Percentiles rank a stretch among this genome's conserved stretches.
Conservation (phyloP, 192 early-diverging fungal genomes). For the Podila epigama region DNA sequence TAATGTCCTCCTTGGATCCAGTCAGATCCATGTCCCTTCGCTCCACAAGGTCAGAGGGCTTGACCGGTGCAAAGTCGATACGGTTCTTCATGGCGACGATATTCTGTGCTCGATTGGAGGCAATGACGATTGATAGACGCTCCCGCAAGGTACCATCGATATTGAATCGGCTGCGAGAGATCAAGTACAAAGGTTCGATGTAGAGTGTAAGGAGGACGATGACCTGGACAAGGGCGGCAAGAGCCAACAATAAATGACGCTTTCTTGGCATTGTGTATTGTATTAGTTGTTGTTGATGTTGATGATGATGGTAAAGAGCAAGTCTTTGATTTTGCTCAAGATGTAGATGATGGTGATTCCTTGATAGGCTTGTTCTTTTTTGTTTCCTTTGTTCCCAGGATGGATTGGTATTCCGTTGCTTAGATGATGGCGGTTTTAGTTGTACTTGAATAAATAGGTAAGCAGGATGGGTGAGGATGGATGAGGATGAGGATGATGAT, state of each 20-base stretch:
- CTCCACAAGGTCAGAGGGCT: neutral
- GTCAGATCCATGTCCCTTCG: conserved; percentile 2
- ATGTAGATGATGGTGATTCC: no score
- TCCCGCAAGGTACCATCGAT: conserved; percentile 3
- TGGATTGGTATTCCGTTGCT: no score
- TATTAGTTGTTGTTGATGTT: neutral
- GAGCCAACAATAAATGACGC: neutral
- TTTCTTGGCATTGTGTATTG: neutral
- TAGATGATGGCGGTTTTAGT: no score
- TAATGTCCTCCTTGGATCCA: neutral
- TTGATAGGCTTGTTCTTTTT: no score
- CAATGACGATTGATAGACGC: conserved; percentile 7
- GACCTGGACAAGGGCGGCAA: conserved; percentile 1
- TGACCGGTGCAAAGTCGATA: neutral
- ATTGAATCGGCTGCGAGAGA: conserved; percentile 9
- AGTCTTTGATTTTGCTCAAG: neutral
- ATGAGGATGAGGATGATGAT: no score
- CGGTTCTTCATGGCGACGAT: neutral
- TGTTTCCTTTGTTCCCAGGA: no score
- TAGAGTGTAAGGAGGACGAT: conserved; percentile 5
- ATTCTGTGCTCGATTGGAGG: conserved; percentile 4
- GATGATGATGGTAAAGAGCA: neutral
- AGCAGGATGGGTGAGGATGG: no score
- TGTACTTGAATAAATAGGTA: no score
- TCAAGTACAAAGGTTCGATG: conserved; percentile 2